Percentiles rank a stretch among this genome's conserved stretches.
Conservation (phyloP, 2,329 filamentous ascomycete species). For the Meredithiella fracta region DNA sequence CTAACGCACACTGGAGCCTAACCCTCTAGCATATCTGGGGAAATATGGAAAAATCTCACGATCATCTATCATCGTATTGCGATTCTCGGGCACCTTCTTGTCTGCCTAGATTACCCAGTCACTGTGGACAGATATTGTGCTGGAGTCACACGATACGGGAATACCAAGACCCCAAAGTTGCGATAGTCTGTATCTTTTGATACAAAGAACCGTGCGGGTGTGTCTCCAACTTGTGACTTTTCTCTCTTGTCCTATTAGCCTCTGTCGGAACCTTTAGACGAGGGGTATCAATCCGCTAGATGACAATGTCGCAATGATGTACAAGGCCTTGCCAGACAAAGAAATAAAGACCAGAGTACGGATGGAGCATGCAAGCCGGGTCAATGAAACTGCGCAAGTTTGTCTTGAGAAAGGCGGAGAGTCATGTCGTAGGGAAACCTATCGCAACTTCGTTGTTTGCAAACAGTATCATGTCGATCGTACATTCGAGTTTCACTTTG, state of each 20-base stretch:
- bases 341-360: no score
- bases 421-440: neutral
- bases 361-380: neutral
- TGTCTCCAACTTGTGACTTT: neutral
- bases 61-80: neutral
- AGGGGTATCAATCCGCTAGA: neutral
- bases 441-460: neutral
- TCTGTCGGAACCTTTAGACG: neutral
- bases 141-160: neutral
- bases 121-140: neutral
- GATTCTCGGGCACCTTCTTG: neutral
- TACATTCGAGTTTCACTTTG: neutral
- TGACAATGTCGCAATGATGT: neutral
- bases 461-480: neutral
- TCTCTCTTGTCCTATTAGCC: neutral
- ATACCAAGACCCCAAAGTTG: neutral
- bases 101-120: neutral
- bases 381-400: neutral
- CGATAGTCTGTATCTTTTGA: neutral
- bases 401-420: neutral
- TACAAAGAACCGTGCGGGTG: neutral
- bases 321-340: no score
- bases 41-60: neutral
- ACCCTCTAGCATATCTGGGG: neutral
- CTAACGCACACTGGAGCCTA: no score